phyloP scores from a whole-genome alignment of 179 eudicot genomes.

The Beta corolliflora region DNA sequence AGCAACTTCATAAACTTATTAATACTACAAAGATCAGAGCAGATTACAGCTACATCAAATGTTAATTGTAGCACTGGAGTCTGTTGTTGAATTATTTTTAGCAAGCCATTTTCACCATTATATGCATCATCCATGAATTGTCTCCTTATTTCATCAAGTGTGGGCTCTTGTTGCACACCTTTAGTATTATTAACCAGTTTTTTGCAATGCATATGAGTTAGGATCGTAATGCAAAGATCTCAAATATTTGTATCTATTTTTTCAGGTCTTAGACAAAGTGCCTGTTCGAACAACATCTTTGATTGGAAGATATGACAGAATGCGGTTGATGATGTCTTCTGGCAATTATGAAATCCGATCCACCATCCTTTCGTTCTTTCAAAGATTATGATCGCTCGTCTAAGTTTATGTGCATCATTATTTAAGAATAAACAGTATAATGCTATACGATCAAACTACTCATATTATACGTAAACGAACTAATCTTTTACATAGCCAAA shows the following conservation, averaged over 20 bases:
- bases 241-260: conserved; percentile 4
- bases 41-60: conserved; percentile 1
- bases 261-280: conserved; percentile 23
- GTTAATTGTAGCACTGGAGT: conserved; percentile 3
- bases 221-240: conserved; percentile 15
- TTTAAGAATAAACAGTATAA: no score
- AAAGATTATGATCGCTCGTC: no score
- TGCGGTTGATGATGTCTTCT: neutral
- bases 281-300: conserved; percentile 14
- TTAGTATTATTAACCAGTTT: neutral
- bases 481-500: no score
- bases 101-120: conserved; percentile 4
- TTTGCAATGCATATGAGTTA: neutral
- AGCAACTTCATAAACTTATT: conserved; percentile 16
- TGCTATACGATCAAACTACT: no score
- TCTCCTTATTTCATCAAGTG: conserved; percentile 6
- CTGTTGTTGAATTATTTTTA: neutral
- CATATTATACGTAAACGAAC: no score
- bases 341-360: conserved; percentile 21
- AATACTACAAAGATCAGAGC: neutral
- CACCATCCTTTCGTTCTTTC: neutral
- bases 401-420: no score
- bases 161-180: neutral
- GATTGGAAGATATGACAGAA: conserved; percentile 6
- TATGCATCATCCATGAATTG: conserved; percentile 11